Evolutionary conservation across 1,139 yeast genomes (phyloP), one percentile per base, ranked within the genome.

Genomic region (Waltiozyma sp.): DNA sequence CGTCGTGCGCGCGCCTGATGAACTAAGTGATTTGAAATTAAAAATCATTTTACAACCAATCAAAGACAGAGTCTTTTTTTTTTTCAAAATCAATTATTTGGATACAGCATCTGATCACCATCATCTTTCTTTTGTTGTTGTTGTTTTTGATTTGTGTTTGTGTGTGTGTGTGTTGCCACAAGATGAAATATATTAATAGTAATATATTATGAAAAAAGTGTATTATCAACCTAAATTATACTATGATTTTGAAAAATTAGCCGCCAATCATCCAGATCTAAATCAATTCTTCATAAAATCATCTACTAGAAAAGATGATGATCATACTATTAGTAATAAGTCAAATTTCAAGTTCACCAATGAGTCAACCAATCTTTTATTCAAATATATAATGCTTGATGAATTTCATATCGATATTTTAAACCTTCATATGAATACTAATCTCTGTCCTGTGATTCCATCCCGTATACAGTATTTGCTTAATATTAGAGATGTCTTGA

Each of bases 391-490:
- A 2, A 36, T 55, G 15, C 24, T 47, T 1, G 45, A 51, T 18
- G 35, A 45, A 15, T 49, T 45, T 23, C 28, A 39, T 1, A 28
- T 55, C 5, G 39, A 39, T 1, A 23, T 55, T 7, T 42, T 40
- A 0, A 15, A 43, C 2, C 13, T 41, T 2, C 34, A 31, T 7
- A n/a, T 4, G 18, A 37, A 38, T 7, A 50, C 49, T 0, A 47
- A 48, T 15, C 33, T 55, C 15, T 41, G 52, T 8, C 59, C 59
- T 1, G 48, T 53, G 2, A 28, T 53, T 8, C 57, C 58, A 1
- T 53, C 54, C 1, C 41, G 57, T 8, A 11, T 46, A 7, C 36
- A 35, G 14, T 55, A 55, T 19, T 24, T 55, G 13, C 35, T 26
- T 2, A 45, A 47, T 4, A 41, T 53, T 3, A 8, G 40, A 1